phyloP scores from a whole-genome alignment of 495 filamentous ascomycete species.

The Talaromyces ruber region DNA sequence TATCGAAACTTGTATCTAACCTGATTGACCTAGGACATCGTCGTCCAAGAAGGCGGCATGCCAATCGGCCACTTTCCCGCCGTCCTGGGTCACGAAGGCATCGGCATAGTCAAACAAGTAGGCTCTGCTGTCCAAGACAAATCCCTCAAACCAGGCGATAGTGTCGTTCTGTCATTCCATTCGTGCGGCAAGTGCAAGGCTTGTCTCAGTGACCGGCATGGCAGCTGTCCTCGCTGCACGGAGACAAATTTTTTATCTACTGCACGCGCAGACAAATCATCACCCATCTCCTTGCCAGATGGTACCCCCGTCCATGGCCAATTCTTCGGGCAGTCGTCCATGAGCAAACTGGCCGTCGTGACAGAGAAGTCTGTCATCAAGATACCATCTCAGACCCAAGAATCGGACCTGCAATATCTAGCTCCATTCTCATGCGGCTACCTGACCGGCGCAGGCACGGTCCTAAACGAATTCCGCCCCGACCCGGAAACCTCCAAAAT shows the following conservation, averaged over 20 bases:
- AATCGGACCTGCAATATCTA: constrained; percentile 19
- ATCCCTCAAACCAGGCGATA: constrained; percentile 17
- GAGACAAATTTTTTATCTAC: constrained; percentile 23
- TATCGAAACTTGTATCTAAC: neutral
- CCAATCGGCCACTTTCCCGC: constrained; percentile 34
- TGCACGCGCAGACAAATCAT: neutral
- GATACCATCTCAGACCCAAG: constrained; percentile 1
- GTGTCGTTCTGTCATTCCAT: constrained; percentile 23
- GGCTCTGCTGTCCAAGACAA: constrained; percentile 31
- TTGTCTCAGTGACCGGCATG: constrained; percentile 15
- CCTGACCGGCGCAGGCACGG: constrained; percentile 37
- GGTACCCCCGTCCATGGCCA: constrained; percentile 24
- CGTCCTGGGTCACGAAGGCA: constrained; percentile 47
- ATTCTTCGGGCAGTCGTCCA: constrained; percentile 38
- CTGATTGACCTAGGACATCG: constrained; percentile 14
- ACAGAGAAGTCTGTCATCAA: constrained; percentile 22
- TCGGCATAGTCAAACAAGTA: constrained; percentile 35
- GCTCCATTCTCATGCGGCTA: constrained; percentile 39
- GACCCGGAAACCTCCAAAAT: constrained; percentile 11
- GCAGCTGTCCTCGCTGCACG: constrained; percentile 24
- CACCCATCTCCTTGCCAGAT: constrained; percentile 1
- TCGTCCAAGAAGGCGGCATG: constrained; percentile 32
- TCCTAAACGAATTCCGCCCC: constrained; percentile 32
- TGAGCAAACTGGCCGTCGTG: constrained; percentile 30
- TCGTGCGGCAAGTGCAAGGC: constrained; percentile 25